Conservation (phyloP, 495 filamentous ascomycete species). For the Tuber aestivum region DNA sequence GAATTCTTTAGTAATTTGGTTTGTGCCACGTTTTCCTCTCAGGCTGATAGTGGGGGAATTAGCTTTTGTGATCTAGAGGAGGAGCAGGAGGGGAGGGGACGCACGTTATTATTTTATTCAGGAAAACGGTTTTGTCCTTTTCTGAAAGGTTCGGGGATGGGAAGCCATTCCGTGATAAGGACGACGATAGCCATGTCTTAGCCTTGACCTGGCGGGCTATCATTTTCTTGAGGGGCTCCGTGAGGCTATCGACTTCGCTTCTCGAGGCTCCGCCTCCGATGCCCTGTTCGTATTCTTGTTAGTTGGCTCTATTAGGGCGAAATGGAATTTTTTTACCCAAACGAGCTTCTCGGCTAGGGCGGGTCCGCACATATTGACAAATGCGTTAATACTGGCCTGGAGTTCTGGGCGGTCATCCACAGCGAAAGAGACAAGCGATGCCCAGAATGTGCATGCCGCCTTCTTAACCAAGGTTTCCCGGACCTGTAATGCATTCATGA, state of each 20-base stretch:
- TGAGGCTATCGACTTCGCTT: slow-evolving; percentile 69
- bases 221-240: slow-evolving; percentile 70
- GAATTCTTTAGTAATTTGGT: slow-evolving; percentile 41
- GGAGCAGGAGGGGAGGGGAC: slow-evolving; percentile 38
- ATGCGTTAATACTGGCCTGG: slow-evolving; percentile 28
- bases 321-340: slow-evolving; percentile 58
- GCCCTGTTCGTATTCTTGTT: slow-evolving; percentile 44
- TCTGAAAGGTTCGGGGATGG: slow-evolving; percentile 58
- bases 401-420: slow-evolving; percentile 19
- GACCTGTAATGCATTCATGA: slow-evolving; percentile 62
- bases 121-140: slow-evolving; percentile 57
- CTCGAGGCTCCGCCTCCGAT: slow-evolving; percentile 68
- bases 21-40: slow-evolving; percentile 37
- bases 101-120: slow-evolving; percentile 56
- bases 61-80: slow-evolving; percentile 42
- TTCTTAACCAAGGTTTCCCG: slow-evolving; percentile 74
- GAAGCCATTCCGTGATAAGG: slow-evolving; percentile 52
- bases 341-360: slow-evolving; percentile 33
- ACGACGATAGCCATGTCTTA: slow-evolving; percentile 57
- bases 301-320: slow-evolving; percentile 49
- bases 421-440: slow-evolving; percentile 47
- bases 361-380: slow-evolving; percentile 32
- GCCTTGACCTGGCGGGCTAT: slow-evolving; percentile 59
- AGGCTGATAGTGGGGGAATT: slow-evolving; percentile 46
- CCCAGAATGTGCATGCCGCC: slow-evolving; percentile 76